phyloP scores from a whole-genome alignment of 805 yeast genomes.

The Yarrowia deformans region DNA sequence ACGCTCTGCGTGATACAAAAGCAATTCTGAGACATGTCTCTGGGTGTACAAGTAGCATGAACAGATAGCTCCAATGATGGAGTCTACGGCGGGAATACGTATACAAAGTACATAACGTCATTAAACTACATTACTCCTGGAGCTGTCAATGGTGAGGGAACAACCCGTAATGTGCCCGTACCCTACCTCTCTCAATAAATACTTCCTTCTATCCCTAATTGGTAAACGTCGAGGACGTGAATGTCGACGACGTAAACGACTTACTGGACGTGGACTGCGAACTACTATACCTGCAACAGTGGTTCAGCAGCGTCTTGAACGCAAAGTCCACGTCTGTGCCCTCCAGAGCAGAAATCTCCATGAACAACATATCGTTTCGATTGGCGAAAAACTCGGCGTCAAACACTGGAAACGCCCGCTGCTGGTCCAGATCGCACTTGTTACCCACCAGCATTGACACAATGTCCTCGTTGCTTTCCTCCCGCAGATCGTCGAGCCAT shows the following conservation, averaged over 20 bases:
- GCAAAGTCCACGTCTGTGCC: slow-evolving; percentile 92
- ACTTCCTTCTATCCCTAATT: not conserved
- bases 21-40: slow-evolving; percentile 9
- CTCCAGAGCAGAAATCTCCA: slow-evolving; percentile 93
- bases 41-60: no score
- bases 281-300: slow-evolving; percentile 13
- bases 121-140: not conserved
- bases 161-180: not conserved
- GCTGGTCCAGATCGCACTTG: slow-evolving; percentile 91
- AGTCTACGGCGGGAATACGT: no score
- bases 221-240: not conserved
- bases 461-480: slow-evolving; percentile 93
- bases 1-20: not conserved
- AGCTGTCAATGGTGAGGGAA: no score
- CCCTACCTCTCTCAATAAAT: not conserved
- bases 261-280: slow-evolving; percentile 10
- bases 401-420: slow-evolving; percentile 96
- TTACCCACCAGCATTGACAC: slow-evolving; percentile 71
- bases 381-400: slow-evolving; percentile 94
- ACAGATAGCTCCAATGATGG: no score
- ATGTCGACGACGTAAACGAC: slow-evolving; percentile 3
- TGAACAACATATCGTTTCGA: slow-evolving; percentile 89
- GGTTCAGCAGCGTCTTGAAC: slow-evolving; percentile 52
- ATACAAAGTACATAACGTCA: no score
- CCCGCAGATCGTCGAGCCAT: slow-evolving; percentile 92